Evolutionary conservation across 768 basidiomycete species (phyloP).

Genomic region (Tulasnella sp.): DNA sequence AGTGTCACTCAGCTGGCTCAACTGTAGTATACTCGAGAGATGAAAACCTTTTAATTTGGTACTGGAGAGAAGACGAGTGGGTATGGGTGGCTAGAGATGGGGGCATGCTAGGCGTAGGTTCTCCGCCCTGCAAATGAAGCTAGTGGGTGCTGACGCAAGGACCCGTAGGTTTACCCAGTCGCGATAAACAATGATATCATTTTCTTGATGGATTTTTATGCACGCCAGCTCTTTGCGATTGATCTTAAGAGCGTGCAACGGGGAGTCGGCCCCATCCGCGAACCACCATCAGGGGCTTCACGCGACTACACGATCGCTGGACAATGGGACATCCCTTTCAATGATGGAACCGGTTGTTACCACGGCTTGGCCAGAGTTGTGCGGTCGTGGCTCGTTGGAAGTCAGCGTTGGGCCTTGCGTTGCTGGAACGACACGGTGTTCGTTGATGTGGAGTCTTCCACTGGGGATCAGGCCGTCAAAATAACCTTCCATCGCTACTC

Average conservation of each 20-base stretch:
- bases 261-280: neutral
- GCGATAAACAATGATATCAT: neutral
- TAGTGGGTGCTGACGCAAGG: neutral
- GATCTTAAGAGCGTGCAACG: neutral
- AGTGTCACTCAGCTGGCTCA: neutral
- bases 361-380: neutral
- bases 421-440: neutral
- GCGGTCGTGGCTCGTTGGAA: neutral
- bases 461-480: neutral
- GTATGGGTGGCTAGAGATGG: neutral
- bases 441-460: neutral
- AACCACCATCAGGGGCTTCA: neutral
- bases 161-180: neutral
- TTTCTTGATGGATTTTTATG: neutral
- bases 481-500: neutral
- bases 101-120: neutral
- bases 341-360: neutral
- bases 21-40: neutral
- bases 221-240: neutral
- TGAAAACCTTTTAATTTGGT: neutral
- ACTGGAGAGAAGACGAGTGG: neutral
- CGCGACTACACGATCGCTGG: neutral
- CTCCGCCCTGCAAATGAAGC: neutral
- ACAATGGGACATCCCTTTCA: neutral
- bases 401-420: neutral